Evolutionary conservation across 2,329 filamentous ascomycete genomes (phyloP).

Genomic region (Cladobotryum mycophilum): DNA sequence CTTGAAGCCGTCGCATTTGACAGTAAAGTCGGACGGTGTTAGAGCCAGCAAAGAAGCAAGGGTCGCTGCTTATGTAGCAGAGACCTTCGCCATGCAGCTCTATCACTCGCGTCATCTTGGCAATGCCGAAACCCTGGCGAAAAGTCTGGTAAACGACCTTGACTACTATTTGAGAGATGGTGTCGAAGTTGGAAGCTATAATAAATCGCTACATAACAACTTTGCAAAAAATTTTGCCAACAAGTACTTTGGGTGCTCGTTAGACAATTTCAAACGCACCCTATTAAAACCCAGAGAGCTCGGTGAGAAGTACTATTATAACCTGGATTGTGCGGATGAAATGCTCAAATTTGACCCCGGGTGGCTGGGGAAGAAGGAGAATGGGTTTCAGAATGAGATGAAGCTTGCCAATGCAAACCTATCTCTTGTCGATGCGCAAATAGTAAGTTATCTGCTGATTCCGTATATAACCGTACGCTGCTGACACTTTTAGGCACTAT

Average conservation of each 20-base stretch:
- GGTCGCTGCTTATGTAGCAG: constrained; percentile 75
- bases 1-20: constrained; percentile 46
- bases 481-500: constrained; percentile 52
- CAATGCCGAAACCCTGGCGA: constrained; percentile 58
- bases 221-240: constrained; percentile 77
- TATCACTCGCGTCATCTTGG: constrained; percentile 77
- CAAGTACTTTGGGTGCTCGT: constrained; percentile 65
- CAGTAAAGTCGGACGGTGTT: constrained; percentile 48
- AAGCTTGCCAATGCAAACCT: constrained; percentile 83
- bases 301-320: constrained; percentile 78
- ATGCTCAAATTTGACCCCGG: constrained; percentile 71
- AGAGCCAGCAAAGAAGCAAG: constrained; percentile 57
- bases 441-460: constrained; percentile 45
- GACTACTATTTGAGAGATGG: constrained; percentile 76
- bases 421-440: constrained; percentile 86
- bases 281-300: constrained; percentile 57
- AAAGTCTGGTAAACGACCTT: constrained; percentile 66
- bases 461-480: no score
- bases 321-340: constrained; percentile 65
- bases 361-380: constrained; percentile 63
- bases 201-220: constrained; percentile 78
- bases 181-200: constrained; percentile 75
- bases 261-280: constrained; percentile 78
- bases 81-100: constrained; percentile 85
- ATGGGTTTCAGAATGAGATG: constrained; percentile 78